phyloP scores from a whole-genome alignment of 2,329 filamentous ascomycete genomes.

The Colletotrichum sidae region DNA sequence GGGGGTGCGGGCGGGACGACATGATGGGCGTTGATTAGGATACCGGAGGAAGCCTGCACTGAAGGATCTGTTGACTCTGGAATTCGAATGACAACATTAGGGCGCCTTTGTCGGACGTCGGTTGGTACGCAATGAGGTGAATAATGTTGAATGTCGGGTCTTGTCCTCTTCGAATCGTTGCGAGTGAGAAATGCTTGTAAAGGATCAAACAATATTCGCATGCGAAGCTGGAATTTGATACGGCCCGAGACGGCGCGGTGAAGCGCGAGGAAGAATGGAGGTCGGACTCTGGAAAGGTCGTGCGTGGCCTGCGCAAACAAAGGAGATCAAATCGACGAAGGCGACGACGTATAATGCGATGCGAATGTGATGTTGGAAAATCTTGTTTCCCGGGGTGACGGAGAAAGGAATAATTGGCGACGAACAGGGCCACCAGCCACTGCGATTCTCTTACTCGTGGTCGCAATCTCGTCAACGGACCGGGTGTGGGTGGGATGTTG shows the following conservation, averaged over 20 bases:
- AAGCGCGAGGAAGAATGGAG: slow-evolving; percentile 25
- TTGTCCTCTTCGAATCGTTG: slow-evolving; percentile 8
- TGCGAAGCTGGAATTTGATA: slow-evolving; percentile 18
- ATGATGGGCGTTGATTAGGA: slow-evolving; percentile 51
- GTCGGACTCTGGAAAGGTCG: slow-evolving; percentile 1
- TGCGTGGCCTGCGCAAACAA: slow-evolving; percentile 36
- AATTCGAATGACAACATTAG: slow-evolving; percentile 44
- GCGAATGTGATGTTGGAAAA: not conserved
- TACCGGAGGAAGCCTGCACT: slow-evolving; percentile 41
- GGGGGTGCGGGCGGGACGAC: slow-evolving; percentile 68
- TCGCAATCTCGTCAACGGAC: slow-evolving; percentile 37
- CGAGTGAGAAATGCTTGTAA: slow-evolving; percentile 16
- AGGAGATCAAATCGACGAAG: slow-evolving; percentile 7
- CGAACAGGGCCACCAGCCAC: slow-evolving; percentile 29
- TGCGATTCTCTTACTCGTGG: slow-evolving; percentile 19
- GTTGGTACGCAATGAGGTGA: slow-evolving; percentile 22
- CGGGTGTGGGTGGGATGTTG: slow-evolving; percentile 41
- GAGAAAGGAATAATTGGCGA: slow-evolving; percentile 21
- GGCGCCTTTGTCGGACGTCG: slow-evolving; percentile 35
- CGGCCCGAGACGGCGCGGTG: slow-evolving; percentile 8
- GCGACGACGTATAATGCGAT: slow-evolving; percentile 1
- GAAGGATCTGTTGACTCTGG: slow-evolving; percentile 39
- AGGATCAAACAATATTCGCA: not conserved
- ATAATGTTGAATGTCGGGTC: slow-evolving; percentile 24
- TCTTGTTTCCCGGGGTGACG: not conserved